A percentile compares a stretch with the other conserved stretches of the same genome.
Evolutionary conservation across 768 basidiomycete genomes (phyloP).

Genomic region (Galerina marginata): DNA sequence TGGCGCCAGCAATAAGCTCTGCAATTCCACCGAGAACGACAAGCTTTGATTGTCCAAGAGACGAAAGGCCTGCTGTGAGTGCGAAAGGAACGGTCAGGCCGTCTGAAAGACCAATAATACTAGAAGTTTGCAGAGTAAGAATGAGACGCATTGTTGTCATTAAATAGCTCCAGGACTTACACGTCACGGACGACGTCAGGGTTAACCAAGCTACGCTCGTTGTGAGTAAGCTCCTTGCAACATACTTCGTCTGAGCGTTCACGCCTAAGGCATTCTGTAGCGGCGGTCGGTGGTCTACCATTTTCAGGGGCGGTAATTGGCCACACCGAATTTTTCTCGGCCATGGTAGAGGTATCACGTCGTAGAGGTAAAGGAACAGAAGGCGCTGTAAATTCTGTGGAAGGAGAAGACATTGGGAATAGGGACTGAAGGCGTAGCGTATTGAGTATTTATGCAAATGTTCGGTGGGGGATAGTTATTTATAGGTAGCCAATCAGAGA

Average conservation of each 20-base stretch:
- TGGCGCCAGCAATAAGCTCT: conserved; percentile 94
- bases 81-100: conserved; percentile 94
- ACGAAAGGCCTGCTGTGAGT: conserved; percentile 85
- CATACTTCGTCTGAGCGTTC: conserved; percentile 70
- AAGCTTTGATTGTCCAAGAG: conserved; percentile 87
- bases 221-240: conserved; percentile 87
- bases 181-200: conserved; percentile 89
- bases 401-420: conserved; percentile 12
- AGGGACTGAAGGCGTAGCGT: too few relatives aligned
- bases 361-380: conserved; percentile 42
- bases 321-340: conserved; percentile 66
- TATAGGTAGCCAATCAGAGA: too few relatives aligned
- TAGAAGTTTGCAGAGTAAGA: conserved; percentile 30
- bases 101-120: conserved; percentile 90
- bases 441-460: too few relatives aligned
- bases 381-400: not conserved
- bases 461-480: too few relatives aligned
- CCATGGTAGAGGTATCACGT: conserved; percentile 22
- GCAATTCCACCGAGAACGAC: conserved; percentile 95
- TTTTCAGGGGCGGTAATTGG: conserved; percentile 52
- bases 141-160: not conserved
- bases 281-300: conserved; percentile 48
- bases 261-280: conserved; percentile 62
- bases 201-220: conserved; percentile 81
- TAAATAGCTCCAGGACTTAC: conserved; percentile 48